These are phyloP conservation scores for Dioscorea zingiberensis DNA, from an alignment of 106 monocot species.

Conservation along the genomic window DNA sequence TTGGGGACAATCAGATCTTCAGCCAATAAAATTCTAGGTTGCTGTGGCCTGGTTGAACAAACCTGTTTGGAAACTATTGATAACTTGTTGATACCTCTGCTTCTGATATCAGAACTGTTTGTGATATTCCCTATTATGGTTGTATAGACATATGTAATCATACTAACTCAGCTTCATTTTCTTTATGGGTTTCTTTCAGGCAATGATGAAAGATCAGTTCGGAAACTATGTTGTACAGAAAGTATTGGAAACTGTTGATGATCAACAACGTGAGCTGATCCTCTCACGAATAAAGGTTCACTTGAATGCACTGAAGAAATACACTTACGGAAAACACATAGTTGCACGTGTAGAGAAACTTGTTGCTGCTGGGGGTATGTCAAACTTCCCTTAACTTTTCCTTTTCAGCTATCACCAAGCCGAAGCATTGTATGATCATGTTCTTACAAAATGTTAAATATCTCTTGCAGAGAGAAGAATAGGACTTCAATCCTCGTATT, in stretches of 20 bases:
- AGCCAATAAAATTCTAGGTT: too few species aligned
- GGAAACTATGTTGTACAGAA: conserved; percentile 94
- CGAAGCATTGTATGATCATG: neutral
- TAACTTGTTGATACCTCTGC: too few species aligned
- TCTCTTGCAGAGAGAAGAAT: conserved; percentile 66
- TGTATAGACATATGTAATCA: neutral
- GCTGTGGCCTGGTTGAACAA: too few species aligned
- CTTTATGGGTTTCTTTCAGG: conserved; percentile 24
- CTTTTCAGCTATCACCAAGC: too few species aligned
- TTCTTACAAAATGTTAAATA: neutral
- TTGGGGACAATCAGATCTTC: too few species aligned
- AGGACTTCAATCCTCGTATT: conserved; percentile 39
- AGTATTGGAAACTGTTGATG: conserved; percentile 78
- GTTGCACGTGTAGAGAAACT: conserved; percentile 96
- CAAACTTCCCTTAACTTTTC: neutral
- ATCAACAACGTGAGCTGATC: conserved; percentile 76
- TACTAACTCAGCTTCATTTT: neutral
- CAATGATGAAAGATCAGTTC: conserved; percentile 98
- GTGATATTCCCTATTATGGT: too few species aligned
- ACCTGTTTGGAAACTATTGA: too few species aligned
- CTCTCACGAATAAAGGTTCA: conserved; percentile 80
- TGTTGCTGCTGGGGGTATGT: conserved; percentile 75
- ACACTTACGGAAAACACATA: conserved; percentile 93
- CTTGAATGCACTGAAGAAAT: conserved; percentile 77
- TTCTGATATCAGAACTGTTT: too few species aligned